These are phyloP conservation scores for Backusella westeae DNA, from an alignment of 192 early-diverging fungal genomes.

Conservation along the genomic window DNA sequence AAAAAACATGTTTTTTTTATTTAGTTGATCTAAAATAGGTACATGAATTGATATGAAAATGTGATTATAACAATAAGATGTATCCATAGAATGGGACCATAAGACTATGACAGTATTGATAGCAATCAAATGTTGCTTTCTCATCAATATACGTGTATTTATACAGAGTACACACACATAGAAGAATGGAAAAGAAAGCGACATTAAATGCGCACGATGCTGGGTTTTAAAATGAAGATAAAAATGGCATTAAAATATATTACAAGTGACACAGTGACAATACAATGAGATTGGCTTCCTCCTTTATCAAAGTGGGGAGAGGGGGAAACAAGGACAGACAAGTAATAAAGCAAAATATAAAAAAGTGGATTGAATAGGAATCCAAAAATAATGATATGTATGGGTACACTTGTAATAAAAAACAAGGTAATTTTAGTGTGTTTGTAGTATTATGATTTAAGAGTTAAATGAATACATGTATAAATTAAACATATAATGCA, in stretches of 20 bases:
- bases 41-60: too few species aligned
- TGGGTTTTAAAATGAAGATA: background rate
- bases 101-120: too few species aligned
- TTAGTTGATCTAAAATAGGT: too few species aligned
- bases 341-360: too few species aligned
- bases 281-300: constrained; percentile 1
- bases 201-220: background rate
- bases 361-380: background rate
- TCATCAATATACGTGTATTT: background rate
- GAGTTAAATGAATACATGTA: background rate
- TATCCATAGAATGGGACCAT: too few species aligned
- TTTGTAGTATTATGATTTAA: too few species aligned
- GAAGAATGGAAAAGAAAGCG: background rate
- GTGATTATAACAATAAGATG: too few species aligned
- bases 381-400: background rate
- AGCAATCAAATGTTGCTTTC: too few species aligned
- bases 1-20: too few species aligned
- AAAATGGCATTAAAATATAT: constrained; percentile 4
- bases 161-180: background rate
- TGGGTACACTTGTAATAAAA: too few species aligned
- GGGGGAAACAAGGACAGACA: background rate
- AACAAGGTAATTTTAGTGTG: too few species aligned
- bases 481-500: constrained; percentile 3
- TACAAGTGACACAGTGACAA: background rate
- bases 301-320: background rate